These are phyloP conservation scores for Endocladia muricata DNA, from an alignment of 31 red algal species.

Conservation along the genomic window DNA sequence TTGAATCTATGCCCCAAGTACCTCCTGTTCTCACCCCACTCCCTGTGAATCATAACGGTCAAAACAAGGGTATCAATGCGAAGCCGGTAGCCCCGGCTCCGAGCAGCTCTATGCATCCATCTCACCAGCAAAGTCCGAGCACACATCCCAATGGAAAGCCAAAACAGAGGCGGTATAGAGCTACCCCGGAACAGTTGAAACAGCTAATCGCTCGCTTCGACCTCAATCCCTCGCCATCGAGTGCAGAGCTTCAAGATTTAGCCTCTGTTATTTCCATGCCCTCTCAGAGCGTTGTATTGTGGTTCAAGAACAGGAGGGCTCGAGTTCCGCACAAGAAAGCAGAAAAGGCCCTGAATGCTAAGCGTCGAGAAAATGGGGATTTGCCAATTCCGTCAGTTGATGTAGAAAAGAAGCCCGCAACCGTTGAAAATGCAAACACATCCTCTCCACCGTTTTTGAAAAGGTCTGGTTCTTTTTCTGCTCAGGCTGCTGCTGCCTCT, in stretches of 20 bases:
- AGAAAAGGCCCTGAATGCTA: constrained; percentile 32
- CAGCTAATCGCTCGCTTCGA: constrained; percentile 71
- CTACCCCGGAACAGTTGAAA: constrained; percentile 65
- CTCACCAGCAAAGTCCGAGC: not conserved
- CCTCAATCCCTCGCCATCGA: constrained; percentile 62
- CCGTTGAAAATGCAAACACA: not conserved
- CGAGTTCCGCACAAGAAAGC: constrained; percentile 62
- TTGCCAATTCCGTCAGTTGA: not conserved
- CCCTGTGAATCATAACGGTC: not conserved
- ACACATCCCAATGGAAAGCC: constrained; percentile 30
- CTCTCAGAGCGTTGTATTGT: constrained; percentile 52
- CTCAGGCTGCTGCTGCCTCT: constrained; percentile 43
- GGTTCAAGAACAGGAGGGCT: constrained; percentile 92
- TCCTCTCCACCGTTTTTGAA: not conserved
- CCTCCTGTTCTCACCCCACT: not conserved
- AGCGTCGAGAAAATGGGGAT: constrained; percentile 18
- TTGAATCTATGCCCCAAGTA: too few relatives aligned
- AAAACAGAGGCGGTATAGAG: constrained; percentile 74
- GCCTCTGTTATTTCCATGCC: constrained; percentile 61
- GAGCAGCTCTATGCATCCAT: constrained; percentile 16
- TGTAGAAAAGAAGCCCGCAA: not conserved
- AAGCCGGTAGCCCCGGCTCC: constrained; percentile 6
- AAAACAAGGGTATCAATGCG: not conserved
- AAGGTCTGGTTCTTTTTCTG: not conserved
- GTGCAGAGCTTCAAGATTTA: constrained; percentile 52